A percentile compares a stretch with the other conserved stretches of the same genome.
Conservation (phyloP, 2,329 filamentous ascomycete genomes). For the Calonectria pauciramosa region DNA sequence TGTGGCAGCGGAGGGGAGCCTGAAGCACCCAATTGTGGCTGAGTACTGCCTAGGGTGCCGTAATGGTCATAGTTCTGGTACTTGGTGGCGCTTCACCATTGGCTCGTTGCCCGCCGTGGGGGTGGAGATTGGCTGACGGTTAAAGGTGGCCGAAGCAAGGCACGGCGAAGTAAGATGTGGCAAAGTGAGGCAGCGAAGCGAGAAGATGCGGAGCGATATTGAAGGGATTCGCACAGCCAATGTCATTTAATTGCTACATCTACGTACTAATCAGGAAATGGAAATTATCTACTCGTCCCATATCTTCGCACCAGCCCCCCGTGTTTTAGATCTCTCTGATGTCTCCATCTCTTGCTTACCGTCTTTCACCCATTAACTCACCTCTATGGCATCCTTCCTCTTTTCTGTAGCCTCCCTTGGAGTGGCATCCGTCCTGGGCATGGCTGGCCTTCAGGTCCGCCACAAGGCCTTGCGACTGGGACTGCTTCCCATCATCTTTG, state of each 20-base stretch:
- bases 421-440: slow-evolving; percentile 1
- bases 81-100: neutral
- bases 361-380: neutral
- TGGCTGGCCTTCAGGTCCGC: slow-evolving; percentile 16
- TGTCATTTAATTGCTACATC: neutral
- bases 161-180: neutral
- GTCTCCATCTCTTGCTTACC: neutral
- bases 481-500: slow-evolving; percentile 14
- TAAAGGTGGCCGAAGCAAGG: neutral
- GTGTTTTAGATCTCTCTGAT: neutral
- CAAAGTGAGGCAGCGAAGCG: neutral
- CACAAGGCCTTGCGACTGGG: neutral
- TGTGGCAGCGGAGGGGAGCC: neutral
- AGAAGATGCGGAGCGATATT: neutral
- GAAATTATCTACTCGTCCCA: neutral
- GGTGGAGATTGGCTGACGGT: neutral
- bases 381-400: slow-evolving; percentile 4
- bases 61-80: neutral
- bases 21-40: neutral
- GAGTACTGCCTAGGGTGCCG: neutral
- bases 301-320: neutral
- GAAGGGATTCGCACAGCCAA: neutral
- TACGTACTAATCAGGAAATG: neutral
- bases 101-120: neutral
- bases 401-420: slow-evolving; percentile 10